Base-by-base conservation (phyloP, 78 protist genomes). In the Cavenderia fasciculata region DNA sequence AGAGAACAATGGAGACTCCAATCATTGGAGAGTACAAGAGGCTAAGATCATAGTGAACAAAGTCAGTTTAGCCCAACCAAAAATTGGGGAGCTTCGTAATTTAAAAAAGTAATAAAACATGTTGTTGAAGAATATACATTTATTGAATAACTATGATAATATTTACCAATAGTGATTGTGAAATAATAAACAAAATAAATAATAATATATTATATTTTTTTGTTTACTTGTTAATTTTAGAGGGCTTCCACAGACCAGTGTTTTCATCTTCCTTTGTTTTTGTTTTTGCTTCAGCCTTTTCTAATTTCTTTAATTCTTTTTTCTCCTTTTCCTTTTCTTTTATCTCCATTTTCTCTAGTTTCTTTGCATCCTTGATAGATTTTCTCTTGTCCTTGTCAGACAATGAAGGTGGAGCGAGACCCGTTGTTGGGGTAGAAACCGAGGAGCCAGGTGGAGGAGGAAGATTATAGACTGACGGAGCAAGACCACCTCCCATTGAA, bases 331-430 rank as follows among this genome's bases (percentile, higher is more conserved):
- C 59, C 38, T 47, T 31, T 41, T 74, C 84, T 23, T 74, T 74
- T 21, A 4, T 1, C 14, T 56, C 41, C 40, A 8, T n/a, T 27
- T 74, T 74, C 52, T 74, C 84, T 12, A 25, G 1, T 52, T 79
- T 79, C 59, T 79, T 79, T 38, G 88, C 76, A 12, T 79, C 88
- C 54, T 79, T 79, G 18, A 79, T 21, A 11, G 73, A 51, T 41
- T 79, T 79, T 31, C 73, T 44, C 46, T 79, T 79, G 38, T 79
- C 88, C 41, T 79, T 79, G 12, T 79, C 88, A 14, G 68, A 63
- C 21, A 63, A 63, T 47, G 87, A n/a, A n/a, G 41, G 61, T 40
- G 85, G 49, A 27, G 63, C 43, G 1, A 52, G 25, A 0, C 74
- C 68, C 8, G 62, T 56, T 10, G 76, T 31, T 69, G 76, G 31